phyloP scores from a whole-genome alignment of 352 stramenopile genomes.

The Lagenidium giganteum region DNA sequence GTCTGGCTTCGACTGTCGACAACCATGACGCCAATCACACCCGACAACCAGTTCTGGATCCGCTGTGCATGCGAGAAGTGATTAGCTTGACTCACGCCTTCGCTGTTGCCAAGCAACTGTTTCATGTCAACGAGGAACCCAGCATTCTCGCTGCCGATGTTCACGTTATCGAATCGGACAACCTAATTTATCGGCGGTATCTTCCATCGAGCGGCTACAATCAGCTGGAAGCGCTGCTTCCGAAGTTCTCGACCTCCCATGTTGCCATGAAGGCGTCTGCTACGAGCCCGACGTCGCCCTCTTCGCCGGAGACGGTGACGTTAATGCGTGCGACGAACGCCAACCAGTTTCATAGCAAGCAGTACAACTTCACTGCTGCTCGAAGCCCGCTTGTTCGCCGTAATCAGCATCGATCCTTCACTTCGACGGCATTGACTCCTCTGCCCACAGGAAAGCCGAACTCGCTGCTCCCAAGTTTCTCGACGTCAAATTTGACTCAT shows the following conservation, averaged over 20 bases:
- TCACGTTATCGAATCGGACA: constrained; percentile 39
- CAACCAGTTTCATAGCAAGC: constrained; percentile 55
- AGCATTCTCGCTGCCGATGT: constrained; percentile 29
- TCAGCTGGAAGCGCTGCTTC: constrained; percentile 50
- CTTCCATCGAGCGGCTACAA: constrained; percentile 37
- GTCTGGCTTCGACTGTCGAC: constrained; percentile 15
- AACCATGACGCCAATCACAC: neutral
- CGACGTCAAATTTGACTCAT: too few relatives aligned
- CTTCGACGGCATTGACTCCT: neutral
- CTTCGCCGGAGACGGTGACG: constrained; percentile 5
- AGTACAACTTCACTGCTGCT: constrained; percentile 38
- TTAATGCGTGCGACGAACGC: constrained; percentile 38
- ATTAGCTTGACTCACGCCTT: constrained; percentile 39
- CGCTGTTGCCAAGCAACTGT: constrained; percentile 34
- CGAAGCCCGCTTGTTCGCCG: constrained; percentile 42
- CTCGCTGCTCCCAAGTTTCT: too few relatives aligned
- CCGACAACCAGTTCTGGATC: constrained; percentile 46
- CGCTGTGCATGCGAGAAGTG: constrained; percentile 46
- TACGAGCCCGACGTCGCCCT: constrained; percentile 1
- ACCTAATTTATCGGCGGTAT: constrained; percentile 51
- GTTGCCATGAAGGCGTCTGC: constrained; percentile 5
- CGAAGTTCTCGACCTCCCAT: constrained; percentile 16
- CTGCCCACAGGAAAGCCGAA: too few relatives aligned
- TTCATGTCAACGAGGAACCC: constrained; percentile 42
- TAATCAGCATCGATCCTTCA: constrained; percentile 9